A percentile compares a stretch with the other conserved stretches of the same genome.
Evolutionary conservation across 2,329 filamentous ascomycete species (phyloP).

Genomic region (Emergomyces orientalis): DNA sequence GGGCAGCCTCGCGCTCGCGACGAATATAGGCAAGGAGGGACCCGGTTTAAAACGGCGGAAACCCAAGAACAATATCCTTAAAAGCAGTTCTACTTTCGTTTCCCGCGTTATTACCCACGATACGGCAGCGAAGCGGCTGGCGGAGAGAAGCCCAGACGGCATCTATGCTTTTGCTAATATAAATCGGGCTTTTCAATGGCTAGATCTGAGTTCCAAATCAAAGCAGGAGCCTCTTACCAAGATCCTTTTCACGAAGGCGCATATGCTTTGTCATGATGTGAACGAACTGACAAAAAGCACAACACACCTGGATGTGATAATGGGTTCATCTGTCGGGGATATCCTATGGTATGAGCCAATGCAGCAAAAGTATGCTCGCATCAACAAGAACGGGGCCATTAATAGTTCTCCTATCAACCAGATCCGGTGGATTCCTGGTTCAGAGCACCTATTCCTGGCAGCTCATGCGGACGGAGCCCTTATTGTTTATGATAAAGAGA

Average conservation of each 20-base stretch:
- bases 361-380: slow-evolving; percentile 84
- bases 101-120: slow-evolving; percentile 94
- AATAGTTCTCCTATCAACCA: slow-evolving; percentile 76
- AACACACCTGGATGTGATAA: slow-evolving; percentile 77
- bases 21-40: slow-evolving; percentile 55
- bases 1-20: slow-evolving; percentile 63
- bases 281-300: slow-evolving; percentile 71
- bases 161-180: slow-evolving; percentile 91
- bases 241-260: slow-evolving; percentile 91
- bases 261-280: slow-evolving; percentile 89
- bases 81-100: slow-evolving; percentile 97
- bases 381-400: slow-evolving; percentile 95
- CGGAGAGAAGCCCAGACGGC: slow-evolving; percentile 68
- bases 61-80: slow-evolving; percentile 96
- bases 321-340: slow-evolving; percentile 94
- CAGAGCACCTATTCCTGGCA: slow-evolving; percentile 85
- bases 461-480: slow-evolving; percentile 85
- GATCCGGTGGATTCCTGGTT: slow-evolving; percentile 88
- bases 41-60: slow-evolving; percentile 66
- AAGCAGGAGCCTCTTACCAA: slow-evolving; percentile 87
- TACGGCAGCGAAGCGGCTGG: slow-evolving; percentile 63
- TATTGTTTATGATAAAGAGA: slow-evolving; percentile 95
- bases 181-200: slow-evolving; percentile 91
- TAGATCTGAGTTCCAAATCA: slow-evolving; percentile 64
- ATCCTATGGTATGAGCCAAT: slow-evolving; percentile 99